These are phyloP conservation scores for Terana coerulea DNA, from an alignment of 768 basidiomycete genomes.

Conservation along the genomic window DNA sequence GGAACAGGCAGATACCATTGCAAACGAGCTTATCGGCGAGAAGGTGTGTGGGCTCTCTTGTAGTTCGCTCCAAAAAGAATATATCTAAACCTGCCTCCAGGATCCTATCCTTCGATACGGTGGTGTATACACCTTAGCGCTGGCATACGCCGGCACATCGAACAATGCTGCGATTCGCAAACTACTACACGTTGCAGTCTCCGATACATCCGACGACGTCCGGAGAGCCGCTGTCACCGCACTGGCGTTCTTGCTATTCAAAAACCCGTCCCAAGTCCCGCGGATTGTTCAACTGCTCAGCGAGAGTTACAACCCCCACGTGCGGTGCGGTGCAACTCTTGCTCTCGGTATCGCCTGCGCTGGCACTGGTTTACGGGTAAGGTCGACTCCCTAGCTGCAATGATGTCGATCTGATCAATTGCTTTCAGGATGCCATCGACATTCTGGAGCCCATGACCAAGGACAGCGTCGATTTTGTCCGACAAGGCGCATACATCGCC, in stretches of 20 bases:
- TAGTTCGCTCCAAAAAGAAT: background rate
- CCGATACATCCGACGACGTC: slow-evolving; percentile 97
- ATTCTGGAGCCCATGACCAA: slow-evolving; percentile 98
- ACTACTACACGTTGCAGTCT: slow-evolving; percentile 93
- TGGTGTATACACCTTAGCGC: slow-evolving; percentile 92
- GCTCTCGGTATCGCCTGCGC: slow-evolving; percentile 97
- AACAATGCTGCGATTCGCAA: slow-evolving; percentile 91
- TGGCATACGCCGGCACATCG: slow-evolving; percentile 95
- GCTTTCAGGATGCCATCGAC: slow-evolving; percentile 82
- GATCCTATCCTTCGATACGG: slow-evolving; percentile 97
- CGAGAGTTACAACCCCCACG: slow-evolving; percentile 99
- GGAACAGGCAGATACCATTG: slow-evolving; percentile 86
- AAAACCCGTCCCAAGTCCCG: slow-evolving; percentile 94
- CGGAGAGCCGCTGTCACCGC: slow-evolving; percentile 94
- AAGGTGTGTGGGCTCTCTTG: slow-evolving; percentile 50
- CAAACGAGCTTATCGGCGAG: slow-evolving; percentile 74
- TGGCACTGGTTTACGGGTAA: slow-evolving; percentile 89
- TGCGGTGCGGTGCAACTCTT: slow-evolving; percentile 93
- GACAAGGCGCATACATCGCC: slow-evolving; percentile 94
- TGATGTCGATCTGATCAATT: background rate
- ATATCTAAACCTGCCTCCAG: slow-evolving; percentile 36
- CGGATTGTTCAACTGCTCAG: slow-evolving; percentile 94
- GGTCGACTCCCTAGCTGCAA: slow-evolving; percentile 13
- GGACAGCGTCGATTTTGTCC: slow-evolving; percentile 96
- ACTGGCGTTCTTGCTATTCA: slow-evolving; percentile 94